Percentiles rank a stretch among this genome's conserved stretches.
phyloP scores from a whole-genome alignment of 345 rosid species.

The Lumnitzera racemosa region DNA sequence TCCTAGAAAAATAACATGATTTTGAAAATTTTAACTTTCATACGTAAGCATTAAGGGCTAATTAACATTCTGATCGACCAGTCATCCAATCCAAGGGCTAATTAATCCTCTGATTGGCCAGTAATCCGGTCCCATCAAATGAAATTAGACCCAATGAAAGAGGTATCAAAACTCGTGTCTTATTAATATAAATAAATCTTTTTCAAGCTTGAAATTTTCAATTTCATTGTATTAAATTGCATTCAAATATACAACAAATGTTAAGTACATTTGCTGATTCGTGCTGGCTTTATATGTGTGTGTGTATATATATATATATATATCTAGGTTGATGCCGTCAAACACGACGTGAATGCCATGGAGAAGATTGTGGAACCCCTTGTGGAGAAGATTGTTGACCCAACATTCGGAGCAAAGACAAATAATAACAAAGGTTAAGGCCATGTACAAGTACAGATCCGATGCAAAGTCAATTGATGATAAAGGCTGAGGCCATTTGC shows the following conservation, averaged over 20 bases:
- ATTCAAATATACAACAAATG: background rate
- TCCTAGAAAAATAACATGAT: too few species aligned
- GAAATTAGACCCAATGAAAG: too few species aligned
- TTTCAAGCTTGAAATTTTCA: too few species aligned
- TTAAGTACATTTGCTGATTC: background rate
- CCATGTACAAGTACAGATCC: background rate
- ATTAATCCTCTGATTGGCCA: too few species aligned
- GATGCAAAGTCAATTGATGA: background rate
- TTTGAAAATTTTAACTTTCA: too few species aligned
- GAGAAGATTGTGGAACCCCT: conserved; percentile 49
- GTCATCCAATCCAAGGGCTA: too few species aligned
- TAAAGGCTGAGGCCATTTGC: background rate
- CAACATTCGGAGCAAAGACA: conserved; percentile 18
- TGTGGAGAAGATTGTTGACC: conserved; percentile 19
- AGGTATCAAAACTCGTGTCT: too few species aligned
- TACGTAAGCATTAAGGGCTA: too few species aligned
- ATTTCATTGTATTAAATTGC: background rate
- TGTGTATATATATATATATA: too few species aligned
- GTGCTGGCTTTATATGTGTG: background rate
- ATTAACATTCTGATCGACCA: too few species aligned
- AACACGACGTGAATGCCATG: conserved; percentile 47
- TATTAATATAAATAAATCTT: too few species aligned
- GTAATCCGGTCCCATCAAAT: too few species aligned
- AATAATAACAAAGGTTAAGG: conserved; percentile 1
- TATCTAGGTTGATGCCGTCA: conserved; percentile 50